A percentile compares a stretch with the other conserved stretches of the same genome.
Conservation (phyloP, 2,329 filamentous ascomycete genomes). For the Parascedosporium putredinis region DNA sequence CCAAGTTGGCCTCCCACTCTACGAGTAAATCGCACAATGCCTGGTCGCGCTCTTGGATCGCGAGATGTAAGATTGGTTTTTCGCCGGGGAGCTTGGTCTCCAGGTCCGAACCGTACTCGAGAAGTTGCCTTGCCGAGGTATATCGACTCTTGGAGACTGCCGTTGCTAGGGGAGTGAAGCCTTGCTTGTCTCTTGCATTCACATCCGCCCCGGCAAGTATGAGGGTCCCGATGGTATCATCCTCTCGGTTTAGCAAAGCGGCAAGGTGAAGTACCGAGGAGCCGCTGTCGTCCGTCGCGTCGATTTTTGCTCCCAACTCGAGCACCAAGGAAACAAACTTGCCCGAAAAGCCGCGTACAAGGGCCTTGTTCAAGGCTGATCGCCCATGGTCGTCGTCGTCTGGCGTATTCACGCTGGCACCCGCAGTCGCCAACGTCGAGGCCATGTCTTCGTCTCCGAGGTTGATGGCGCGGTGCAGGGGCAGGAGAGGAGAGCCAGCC, state of each 20-base stretch:
- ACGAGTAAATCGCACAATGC: constrained; percentile 14
- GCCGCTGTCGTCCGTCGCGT: constrained; percentile 14
- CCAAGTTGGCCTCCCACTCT: constrained; percentile 15
- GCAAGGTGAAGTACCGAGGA: constrained; percentile 16
- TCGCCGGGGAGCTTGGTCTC: constrained; percentile 13
- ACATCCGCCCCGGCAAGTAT: constrained; percentile 14
- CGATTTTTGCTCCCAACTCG: constrained; percentile 14
- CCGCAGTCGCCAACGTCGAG: constrained; percentile 14
- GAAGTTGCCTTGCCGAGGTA: constrained; percentile 11
- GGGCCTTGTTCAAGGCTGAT: constrained; percentile 14
- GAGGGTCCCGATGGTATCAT: constrained; percentile 15
- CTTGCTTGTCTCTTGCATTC: constrained; percentile 11
- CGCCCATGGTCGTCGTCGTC: constrained; percentile 11
- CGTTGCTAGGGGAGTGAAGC: constrained; percentile 14
- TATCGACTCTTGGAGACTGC: constrained; percentile 13
- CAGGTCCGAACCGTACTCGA: constrained; percentile 15
- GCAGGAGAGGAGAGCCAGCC: constrained; percentile 11
- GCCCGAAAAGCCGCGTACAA: constrained; percentile 12
- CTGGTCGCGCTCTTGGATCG: constrained; percentile 13
- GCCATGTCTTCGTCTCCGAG: constrained; percentile 13
- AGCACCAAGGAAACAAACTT: constrained; percentile 15
- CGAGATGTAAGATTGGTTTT: constrained; percentile 15
- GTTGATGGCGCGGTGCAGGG: constrained; percentile 15
- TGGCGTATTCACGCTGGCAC: constrained; percentile 14
- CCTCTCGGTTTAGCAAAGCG: constrained; percentile 11